Base-by-base conservation (phyloP, 345 rosid genomes). In the Limnanthes douglasii region DNA sequence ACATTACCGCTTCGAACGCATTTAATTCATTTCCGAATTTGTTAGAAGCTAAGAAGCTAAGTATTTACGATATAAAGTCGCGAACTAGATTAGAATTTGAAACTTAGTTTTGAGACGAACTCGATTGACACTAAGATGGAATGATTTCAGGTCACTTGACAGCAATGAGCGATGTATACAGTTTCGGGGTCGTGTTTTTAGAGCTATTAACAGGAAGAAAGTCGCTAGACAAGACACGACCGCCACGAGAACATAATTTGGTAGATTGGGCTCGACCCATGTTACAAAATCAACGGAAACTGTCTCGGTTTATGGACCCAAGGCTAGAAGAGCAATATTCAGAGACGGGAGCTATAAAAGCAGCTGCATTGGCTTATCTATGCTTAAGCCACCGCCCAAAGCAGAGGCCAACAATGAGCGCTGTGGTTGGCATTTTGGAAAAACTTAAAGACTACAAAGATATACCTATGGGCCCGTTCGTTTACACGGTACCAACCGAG, bases 321-420 rank as follows among this genome's bases (percentile, higher is more conserved):
- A 69, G 94, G 46, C 77, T 86, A 4, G 97, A 86, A 53, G 93
- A 88, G 5, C 93, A 66, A 39, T 86, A 78, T 69, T 78, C 97
- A 0, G 97, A 86, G 51, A 41, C 61, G 0, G 97, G 93, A 1
- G 85, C 83, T 1, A 49, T 54, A 31, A 78, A 78, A 47, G 97
- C 84, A 16, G 94, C 94, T 5, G 66, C 72, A 29, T 43, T 86
- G 60, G 94, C 97, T 1, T 75, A 82, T 45, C 72, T 28, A 40
- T 86, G 94, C 66, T 65, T 86, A 34, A 73, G 94, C 42, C 72
- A 73, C 34, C 48, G 93, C 50, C 78, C 94, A 0, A 86, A 78
- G 64, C 74, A 59, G 20, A 65, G 97, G 31, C 97, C 97, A 0
- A 43, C 46, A 11, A 75, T 86, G 85, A 57, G 73, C 14, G 10